Evolutionary conservation across 2,329 filamentous ascomycete genomes (phyloP).

Genomic region (Dactylellina drechsleri): DNA sequence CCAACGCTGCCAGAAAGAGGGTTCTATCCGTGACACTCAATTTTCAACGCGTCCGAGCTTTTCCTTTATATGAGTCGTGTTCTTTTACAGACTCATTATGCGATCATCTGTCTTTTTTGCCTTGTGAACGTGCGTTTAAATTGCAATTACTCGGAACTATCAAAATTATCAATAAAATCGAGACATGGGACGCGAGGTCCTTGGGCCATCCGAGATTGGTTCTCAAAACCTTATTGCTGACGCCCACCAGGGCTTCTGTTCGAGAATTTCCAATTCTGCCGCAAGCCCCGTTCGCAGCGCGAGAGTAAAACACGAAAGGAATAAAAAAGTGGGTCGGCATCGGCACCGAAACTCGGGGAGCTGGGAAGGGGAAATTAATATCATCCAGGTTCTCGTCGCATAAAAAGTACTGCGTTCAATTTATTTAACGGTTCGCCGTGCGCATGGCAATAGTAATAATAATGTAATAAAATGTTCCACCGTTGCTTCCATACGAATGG

Average conservation of each 20-base stretch:
- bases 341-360: conserved; percentile 48
- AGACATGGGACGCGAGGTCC: conserved; percentile 34
- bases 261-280: conserved; percentile 32
- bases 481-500: not conserved
- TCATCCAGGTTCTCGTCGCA: conserved; percentile 35
- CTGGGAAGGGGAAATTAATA: conserved; percentile 49
- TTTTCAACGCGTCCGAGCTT: conserved; percentile 32
- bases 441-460: too few relatives aligned
- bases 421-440: conserved; percentile 7
- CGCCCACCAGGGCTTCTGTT: conserved; percentile 17
- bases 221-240: conserved; percentile 13
- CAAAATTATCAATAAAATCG: conserved; percentile 45
- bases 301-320: conserved; percentile 5
- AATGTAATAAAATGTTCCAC: conserved; percentile 8
- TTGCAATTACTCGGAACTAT: not conserved
- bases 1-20: conserved; percentile 13
- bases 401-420: conserved; percentile 16
- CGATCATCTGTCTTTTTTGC: conserved; percentile 7
- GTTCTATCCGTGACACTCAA: conserved; percentile 22
- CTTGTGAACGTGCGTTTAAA: conserved; percentile 8
- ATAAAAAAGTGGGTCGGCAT: conserved; percentile 39
- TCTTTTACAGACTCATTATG: conserved; percentile 2
- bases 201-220: conserved; percentile 49
- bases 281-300: conserved; percentile 26
- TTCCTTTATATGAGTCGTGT: conserved; percentile 20